phyloP scores from a whole-genome alignment of 2,329 filamentous ascomycete species.

The Botrytis porri region DNA sequence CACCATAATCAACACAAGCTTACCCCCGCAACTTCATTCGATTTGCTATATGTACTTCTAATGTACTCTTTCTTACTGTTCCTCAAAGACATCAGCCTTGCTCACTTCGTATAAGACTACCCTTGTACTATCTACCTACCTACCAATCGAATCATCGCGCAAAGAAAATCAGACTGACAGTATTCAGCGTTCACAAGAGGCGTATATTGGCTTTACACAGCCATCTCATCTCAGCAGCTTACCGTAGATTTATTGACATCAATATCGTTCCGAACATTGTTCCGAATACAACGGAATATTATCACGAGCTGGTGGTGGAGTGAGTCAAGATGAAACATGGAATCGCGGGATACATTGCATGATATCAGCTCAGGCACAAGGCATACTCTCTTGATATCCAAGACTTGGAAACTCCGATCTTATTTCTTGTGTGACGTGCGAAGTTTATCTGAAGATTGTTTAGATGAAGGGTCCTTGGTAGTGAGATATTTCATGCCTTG shows the following conservation, averaged over 20 bases:
- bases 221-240: background rate
- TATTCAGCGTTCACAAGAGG: background rate
- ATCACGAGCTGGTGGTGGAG: background rate
- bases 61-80: background rate
- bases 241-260: background rate
- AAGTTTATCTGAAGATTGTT: background rate
- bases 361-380: background rate
- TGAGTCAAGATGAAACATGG: slow-evolving; percentile 6
- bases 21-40: background rate
- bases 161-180: background rate
- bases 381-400: background rate
- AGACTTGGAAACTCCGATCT: background rate
- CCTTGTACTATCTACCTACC: background rate
- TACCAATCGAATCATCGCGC: background rate
- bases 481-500: background rate
- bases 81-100: background rate
- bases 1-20: background rate
- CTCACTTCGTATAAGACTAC: background rate
- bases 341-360: background rate
- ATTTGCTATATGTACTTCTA: background rate
- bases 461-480: background rate
- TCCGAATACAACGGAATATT: background rate
- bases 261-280: background rate
- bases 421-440: background rate
- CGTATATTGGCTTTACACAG: background rate